Percentiles rank a stretch among this genome's conserved stretches.
phyloP scores from a whole-genome alignment of 805 yeast species.

The Teunomyces funiuensis region DNA sequence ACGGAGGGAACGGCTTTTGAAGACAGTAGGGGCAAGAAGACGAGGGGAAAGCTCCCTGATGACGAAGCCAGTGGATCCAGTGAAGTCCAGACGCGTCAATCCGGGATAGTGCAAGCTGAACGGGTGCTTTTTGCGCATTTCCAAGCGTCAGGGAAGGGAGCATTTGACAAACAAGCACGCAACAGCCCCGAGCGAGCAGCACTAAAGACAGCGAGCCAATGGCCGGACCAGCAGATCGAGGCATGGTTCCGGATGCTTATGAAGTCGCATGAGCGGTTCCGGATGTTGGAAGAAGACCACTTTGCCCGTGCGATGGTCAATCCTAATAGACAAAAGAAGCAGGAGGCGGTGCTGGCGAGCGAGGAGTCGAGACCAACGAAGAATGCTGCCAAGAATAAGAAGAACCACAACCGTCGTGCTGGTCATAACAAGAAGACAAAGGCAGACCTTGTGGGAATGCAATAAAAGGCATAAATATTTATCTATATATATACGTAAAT shows the following conservation, averaged over 20 bases:
- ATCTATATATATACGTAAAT: no score
- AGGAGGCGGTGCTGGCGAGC: not conserved
- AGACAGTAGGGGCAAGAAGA: slow-evolving; percentile 9
- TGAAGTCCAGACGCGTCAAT: slow-evolving; percentile 7
- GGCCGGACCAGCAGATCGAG: slow-evolving; percentile 91
- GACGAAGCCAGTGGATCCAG: slow-evolving; percentile 31
- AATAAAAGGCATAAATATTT: slow-evolving; percentile 9
- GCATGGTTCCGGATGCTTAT: slow-evolving; percentile 86
- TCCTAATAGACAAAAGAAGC: slow-evolving; percentile 13
- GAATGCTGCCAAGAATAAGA: slow-evolving; percentile 46
- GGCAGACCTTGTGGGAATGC: slow-evolving; percentile 25
- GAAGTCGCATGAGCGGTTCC: slow-evolving; percentile 61
- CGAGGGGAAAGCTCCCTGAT: slow-evolving; percentile 14
- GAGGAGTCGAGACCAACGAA: no score
- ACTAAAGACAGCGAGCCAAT: slow-evolving; percentile 52
- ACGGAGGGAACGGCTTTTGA: slow-evolving; percentile 29
- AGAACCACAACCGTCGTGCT: slow-evolving; percentile 64
- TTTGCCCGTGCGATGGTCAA: slow-evolving; percentile 22
- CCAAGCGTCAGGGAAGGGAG: slow-evolving; percentile 45
- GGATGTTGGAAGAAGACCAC: slow-evolving; percentile 60
- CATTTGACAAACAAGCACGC: slow-evolving; percentile 46
- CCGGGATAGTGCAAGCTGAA: slow-evolving; percentile 48
- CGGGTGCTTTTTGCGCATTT: slow-evolving; percentile 54
- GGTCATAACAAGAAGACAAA: slow-evolving; percentile 59
- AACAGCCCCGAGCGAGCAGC: slow-evolving; percentile 50